Evolutionary conservation across 2,329 filamentous ascomycete species (phyloP).

Genomic region (Cladosporium sp.): DNA sequence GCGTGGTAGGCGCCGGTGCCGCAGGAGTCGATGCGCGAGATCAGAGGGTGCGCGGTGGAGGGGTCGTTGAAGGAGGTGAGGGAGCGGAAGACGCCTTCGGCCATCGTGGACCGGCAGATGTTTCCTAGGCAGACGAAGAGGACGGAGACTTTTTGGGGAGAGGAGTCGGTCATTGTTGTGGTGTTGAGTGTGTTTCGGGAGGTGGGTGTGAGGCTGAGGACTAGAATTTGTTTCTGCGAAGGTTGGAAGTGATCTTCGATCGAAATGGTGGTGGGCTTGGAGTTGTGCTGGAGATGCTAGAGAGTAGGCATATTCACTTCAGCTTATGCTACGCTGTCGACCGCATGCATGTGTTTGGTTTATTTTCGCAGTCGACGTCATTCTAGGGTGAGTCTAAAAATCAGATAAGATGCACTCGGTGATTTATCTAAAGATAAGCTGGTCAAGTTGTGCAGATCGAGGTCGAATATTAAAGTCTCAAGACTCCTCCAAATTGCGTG

Average conservation of each 20-base stretch:
- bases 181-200: conserved; percentile 2
- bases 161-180: conserved; percentile 23
- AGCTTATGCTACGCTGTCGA: background rate
- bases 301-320: background rate
- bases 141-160: conserved; percentile 59
- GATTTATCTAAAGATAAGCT: background rate
- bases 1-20: conserved; percentile 88
- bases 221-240: background rate
- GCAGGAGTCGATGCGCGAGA: conserved; percentile 78
- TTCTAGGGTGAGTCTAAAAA: background rate
- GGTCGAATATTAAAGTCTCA: background rate
- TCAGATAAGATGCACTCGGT: background rate
- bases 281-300: background rate
- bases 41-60: conserved; percentile 48
- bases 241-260: background rate
- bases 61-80: conserved; percentile 50
- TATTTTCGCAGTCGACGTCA: background rate
- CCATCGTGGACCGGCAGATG: conserved; percentile 92
- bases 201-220: background rate
- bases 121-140: conserved; percentile 97
- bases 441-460: background rate
- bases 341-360: background rate
- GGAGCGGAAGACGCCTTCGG: conserved; percentile 85
- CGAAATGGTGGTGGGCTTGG: background rate
- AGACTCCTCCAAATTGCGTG: background rate